Evolutionary conservation across 495 filamentous ascomycete genomes (phyloP).

Genomic region (Aspergillus avenaceus): DNA sequence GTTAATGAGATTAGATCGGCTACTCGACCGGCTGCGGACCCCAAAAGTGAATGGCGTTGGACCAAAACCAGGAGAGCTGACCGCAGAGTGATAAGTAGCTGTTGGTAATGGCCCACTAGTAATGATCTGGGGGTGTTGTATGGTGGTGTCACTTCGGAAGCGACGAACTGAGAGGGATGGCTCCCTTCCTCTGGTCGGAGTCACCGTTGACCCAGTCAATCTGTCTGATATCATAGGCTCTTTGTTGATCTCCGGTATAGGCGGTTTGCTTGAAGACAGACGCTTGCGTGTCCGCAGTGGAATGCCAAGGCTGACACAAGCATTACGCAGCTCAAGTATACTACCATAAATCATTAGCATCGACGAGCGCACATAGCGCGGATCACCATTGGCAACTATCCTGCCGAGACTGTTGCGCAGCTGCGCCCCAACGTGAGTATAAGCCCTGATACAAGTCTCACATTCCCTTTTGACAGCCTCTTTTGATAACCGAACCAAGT

Average conservation of each 20-base stretch:
- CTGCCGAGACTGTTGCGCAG: conserved; percentile 65
- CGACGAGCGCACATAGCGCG: conserved; percentile 73
- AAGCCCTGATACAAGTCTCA: conserved; percentile 69
- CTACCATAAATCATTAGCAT: conserved; percentile 79
- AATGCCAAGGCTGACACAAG: conserved; percentile 40
- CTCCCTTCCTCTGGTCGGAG: conserved; percentile 53
- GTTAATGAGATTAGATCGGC: conserved; percentile 45
- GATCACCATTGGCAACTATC: conserved; percentile 70
- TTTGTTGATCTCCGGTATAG: conserved; percentile 22
- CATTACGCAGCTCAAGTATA: conserved; percentile 67
- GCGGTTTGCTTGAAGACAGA: conserved; percentile 20
- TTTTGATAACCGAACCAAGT: conserved; percentile 41
- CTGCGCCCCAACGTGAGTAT: conserved; percentile 68
- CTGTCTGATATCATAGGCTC: conserved; percentile 20
- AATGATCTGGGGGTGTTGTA: conserved; percentile 50
- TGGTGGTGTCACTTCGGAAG: conserved; percentile 58
- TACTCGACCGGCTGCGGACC: conserved; percentile 48
- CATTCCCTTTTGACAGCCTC: conserved; percentile 62
- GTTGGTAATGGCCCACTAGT: conserved; percentile 23
- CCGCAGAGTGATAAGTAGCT: conserved; percentile 22
- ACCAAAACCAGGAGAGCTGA: conserved; percentile 32
- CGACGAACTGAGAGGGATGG: conserved; percentile 44
- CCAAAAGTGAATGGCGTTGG: conserved; percentile 31
- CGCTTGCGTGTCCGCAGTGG: conserved; percentile 21
- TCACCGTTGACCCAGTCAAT: conserved; percentile 49